A percentile compares a stretch with the other conserved stretches of the same genome.
These are phyloP conservation scores for Leishmania lainsoni DNA, from an alignment of 208 protist genomes.

Conservation along the genomic window DNA sequence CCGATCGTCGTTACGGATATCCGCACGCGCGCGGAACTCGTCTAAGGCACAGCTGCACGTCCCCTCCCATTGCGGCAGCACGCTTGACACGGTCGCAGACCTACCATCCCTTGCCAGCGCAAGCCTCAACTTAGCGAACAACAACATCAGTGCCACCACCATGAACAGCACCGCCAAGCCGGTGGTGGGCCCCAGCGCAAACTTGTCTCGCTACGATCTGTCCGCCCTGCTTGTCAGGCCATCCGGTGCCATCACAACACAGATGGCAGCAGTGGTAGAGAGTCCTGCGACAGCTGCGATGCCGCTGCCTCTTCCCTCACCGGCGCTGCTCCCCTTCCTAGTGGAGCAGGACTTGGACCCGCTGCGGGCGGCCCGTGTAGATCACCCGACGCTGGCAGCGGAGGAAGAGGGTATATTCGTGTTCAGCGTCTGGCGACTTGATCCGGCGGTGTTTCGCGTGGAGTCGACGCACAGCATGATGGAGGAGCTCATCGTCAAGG, in stretches of 20 bases:
- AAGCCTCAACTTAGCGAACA: background rate
- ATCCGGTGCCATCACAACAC: background rate
- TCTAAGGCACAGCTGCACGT: background rate
- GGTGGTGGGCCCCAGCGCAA: background rate
- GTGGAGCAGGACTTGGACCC: conserved; percentile 53
- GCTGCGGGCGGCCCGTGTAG: conserved; percentile 47
- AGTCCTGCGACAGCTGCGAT: background rate
- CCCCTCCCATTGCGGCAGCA: background rate
- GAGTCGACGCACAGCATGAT: conserved; percentile 85
- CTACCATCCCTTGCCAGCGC: background rate
- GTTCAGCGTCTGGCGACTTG: conserved; percentile 83
- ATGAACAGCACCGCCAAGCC: conserved; percentile 1
- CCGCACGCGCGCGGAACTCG: background rate
- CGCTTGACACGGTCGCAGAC: background rate
- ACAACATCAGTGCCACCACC: conserved; percentile 2
- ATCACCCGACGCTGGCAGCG: conserved; percentile 77
- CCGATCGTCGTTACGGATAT: background rate
- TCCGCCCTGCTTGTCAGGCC: background rate
- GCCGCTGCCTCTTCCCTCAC: conserved; percentile 13
- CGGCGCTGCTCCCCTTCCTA: conserved; percentile 28
- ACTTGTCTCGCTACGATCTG: conserved; percentile 1
- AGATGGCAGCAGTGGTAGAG: conserved; percentile 8
- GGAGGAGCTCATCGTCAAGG: conserved; percentile 91
- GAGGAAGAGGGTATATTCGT: conserved; percentile 88
- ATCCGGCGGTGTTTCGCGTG: conserved; percentile 86